Evolutionary conservation across 345 rosid genomes (phyloP).

Genomic region (Citrus reticulata): DNA sequence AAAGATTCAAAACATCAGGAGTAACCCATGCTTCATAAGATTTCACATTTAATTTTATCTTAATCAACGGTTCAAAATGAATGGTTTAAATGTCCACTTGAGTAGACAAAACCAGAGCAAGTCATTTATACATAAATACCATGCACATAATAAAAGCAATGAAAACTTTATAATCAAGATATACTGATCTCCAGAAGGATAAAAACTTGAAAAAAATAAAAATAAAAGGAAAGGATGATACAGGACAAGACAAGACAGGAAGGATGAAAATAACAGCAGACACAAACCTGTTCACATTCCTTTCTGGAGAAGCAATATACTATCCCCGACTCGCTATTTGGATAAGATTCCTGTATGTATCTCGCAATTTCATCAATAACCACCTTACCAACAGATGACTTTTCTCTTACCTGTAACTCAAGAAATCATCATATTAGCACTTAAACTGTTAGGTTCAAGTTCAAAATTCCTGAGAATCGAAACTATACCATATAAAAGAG

Average conservation of each 20-base stretch:
- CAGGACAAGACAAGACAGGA: background rate
- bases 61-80: background rate
- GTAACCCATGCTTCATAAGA: background rate
- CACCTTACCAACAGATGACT: conserved; percentile 74
- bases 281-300: conserved; percentile 91
- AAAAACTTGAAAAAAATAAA: background rate
- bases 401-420: conserved; percentile 71
- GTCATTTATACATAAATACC: background rate
- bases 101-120: background rate
- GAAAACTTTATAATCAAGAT: background rate
- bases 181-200: background rate
- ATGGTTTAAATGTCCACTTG: background rate
- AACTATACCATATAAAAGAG: conserved; percentile 76
- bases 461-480: conserved; percentile 10
- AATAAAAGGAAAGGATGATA: background rate
- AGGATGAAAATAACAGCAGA: conserved; percentile 5
- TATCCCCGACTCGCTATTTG: conserved; percentile 89
- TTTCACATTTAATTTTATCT: background rate
- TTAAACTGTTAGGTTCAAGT: conserved; percentile 1
- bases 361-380: conserved; percentile 87
- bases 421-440: conserved; percentile 8
- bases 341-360: conserved; percentile 69
- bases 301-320: conserved; percentile 94
- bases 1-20: too few relatives aligned
- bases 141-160: background rate